These are phyloP conservation scores for Aquilaria yunnanensis DNA, from an alignment of 345 rosid genomes.

Conservation along the genomic window DNA sequence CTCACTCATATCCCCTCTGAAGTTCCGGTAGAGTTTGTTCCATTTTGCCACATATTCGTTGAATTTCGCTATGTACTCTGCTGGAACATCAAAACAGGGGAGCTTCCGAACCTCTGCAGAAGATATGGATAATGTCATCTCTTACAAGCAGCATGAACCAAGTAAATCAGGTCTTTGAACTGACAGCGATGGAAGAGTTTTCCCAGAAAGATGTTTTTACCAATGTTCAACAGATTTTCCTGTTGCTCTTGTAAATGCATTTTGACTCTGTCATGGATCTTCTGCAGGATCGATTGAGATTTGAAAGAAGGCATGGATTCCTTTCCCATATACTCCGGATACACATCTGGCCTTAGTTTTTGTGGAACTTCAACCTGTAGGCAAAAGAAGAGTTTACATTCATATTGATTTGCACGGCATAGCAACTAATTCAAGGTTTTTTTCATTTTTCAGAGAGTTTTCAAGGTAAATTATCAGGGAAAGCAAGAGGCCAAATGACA, in stretches of 20 bases:
- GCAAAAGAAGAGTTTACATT: background rate
- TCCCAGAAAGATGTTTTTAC: slow-evolving; percentile 21
- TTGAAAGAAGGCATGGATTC: slow-evolving; percentile 18
- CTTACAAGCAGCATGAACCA: background rate
- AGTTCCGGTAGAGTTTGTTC: slow-evolving; percentile 24
- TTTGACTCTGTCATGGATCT: slow-evolving; percentile 43
- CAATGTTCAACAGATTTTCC: slow-evolving; percentile 20
- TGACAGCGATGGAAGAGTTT: background rate
- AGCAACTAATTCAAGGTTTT: background rate
- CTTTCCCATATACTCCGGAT: slow-evolving; percentile 61
- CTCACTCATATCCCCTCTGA: slow-evolving; percentile 41
- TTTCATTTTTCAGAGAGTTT: background rate
- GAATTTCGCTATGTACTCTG: slow-evolving; percentile 3
- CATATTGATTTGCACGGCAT: background rate
- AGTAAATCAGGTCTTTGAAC: background rate
- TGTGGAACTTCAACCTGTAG: slow-evolving; percentile 45
- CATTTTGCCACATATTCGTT: slow-evolving; percentile 21
- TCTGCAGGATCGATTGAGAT: slow-evolving; percentile 63
- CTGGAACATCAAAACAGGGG: slow-evolving; percentile 26
- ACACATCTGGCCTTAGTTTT: slow-evolving; percentile 32
- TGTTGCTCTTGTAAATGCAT: slow-evolving; percentile 20
- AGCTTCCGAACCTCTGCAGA: slow-evolving; percentile 48
- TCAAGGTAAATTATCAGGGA: too few relatives aligned
- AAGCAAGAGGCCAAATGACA: slow-evolving; percentile 1
- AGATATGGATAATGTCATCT: background rate